These are phyloP conservation scores for Coffea eugenioides DNA, from an alignment of 257 asterid genomes.

Conservation along the genomic window DNA sequence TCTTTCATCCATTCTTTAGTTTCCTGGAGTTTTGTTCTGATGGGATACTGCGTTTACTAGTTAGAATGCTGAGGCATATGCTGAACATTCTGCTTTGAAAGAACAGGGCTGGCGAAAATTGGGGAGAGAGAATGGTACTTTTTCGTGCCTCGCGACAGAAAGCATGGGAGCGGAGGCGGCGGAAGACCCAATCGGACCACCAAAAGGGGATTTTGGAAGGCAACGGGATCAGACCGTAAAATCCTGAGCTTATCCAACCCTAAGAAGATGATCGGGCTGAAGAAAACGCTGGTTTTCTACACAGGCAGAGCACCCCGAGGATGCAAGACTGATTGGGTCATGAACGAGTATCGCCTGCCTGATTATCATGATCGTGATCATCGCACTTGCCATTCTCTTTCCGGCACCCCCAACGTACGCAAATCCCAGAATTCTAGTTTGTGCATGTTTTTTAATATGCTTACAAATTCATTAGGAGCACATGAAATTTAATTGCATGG, in stretches of 20 bases:
- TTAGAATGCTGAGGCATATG: too few species aligned
- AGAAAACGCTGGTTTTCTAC: slow-evolving; percentile 69
- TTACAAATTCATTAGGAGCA: too few species aligned
- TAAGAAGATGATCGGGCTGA: slow-evolving; percentile 48
- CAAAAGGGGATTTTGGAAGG: slow-evolving; percentile 68
- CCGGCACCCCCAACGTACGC: slow-evolving; percentile 19
- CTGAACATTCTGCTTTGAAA: neutral
- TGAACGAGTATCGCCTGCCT: slow-evolving; percentile 76
- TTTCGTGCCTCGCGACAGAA: slow-evolving; percentile 58
- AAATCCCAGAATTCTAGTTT: too few species aligned
- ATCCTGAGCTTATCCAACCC: slow-evolving; percentile 43
- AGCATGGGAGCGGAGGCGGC: slow-evolving; percentile 69
- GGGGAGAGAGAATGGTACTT: slow-evolving; percentile 85
- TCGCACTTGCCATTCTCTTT: too few species aligned
- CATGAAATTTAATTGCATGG: neutral
- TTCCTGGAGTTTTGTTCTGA: too few species aligned
- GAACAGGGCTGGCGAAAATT: slow-evolving; percentile 56
- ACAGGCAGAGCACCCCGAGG: slow-evolving; percentile 79
- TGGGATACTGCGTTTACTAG: too few species aligned
- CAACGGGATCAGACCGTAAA: slow-evolving; percentile 69
- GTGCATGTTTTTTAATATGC: too few species aligned
- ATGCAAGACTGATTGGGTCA: slow-evolving; percentile 71
- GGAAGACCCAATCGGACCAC: slow-evolving; percentile 78
- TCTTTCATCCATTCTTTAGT: too few species aligned
- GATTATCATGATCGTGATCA: slow-evolving; percentile 31